Conservation (phyloP, 192 early-diverging fungal genomes). For the Neocallimastix lanati region DNA sequence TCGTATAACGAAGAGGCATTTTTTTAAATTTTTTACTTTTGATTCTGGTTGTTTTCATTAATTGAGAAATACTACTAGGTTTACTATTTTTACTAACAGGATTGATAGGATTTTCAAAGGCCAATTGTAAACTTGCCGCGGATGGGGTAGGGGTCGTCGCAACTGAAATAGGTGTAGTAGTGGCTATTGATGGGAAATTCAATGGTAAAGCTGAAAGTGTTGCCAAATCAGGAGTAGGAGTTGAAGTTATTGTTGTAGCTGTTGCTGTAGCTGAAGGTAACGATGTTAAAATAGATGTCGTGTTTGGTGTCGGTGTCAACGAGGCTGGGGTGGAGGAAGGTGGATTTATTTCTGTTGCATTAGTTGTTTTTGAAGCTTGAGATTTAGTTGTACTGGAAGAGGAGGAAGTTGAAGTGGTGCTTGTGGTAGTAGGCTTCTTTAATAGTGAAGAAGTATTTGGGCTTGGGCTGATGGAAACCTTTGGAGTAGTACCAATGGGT, state of each 20-base stretch:
- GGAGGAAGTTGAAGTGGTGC: too few relatives aligned
- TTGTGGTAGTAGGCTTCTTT: too few relatives aligned
- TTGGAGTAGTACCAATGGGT: not conserved
- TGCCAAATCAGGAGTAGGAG: not conserved
- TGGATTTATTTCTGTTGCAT: too few relatives aligned
- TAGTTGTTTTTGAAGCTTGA: too few relatives aligned
- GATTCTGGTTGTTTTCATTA: not conserved
- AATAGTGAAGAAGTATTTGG: not conserved
- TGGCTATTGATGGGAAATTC: not conserved
- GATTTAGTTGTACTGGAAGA: too few relatives aligned
- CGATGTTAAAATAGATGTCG: too few relatives aligned
- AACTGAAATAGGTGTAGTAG: not conserved
- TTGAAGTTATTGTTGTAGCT: too few relatives aligned
- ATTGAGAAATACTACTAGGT: not conserved
- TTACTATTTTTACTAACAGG: conserved; percentile 1
- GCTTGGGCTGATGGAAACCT: not conserved
- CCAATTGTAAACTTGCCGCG: not conserved
- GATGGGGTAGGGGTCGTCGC: not conserved
- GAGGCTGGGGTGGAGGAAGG: too few relatives aligned
- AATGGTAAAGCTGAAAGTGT: not conserved
- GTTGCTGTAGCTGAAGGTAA: too few relatives aligned
- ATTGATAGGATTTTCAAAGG: conserved; percentile 7
- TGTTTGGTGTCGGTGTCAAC: too few relatives aligned
- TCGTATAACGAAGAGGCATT: not conserved
- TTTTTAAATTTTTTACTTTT: not conserved